Base-by-base conservation (phyloP, 805 yeast species). In the Kluyveromyces lactis region DNA sequence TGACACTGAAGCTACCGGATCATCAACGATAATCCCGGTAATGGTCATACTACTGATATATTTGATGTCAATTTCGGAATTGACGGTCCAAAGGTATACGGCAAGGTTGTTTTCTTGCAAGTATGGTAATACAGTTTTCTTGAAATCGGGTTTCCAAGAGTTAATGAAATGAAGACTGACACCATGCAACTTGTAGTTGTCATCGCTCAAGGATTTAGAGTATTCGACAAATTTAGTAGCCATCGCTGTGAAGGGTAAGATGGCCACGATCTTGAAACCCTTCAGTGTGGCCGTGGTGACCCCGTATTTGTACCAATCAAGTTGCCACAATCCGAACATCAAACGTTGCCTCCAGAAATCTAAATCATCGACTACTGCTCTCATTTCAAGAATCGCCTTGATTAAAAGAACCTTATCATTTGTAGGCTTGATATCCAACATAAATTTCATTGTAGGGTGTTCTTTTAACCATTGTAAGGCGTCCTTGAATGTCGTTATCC, bases 81-180 rank as follows among this genome's bases (percentile, higher is more conserved):
- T 76, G 13, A 73, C 62, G 1, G 81, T 76, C 82, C 82, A 76
- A 3, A 71, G 49, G 42, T 66, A 73, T 3, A 70, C 55, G 9
- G 62, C 60, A 21, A 68, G 60, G 27, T 60, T 56, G 16, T 60
- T 47, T 11, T 49, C 45, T 18, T 51, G 44, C 13, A 69, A 52
- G 7, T 54, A 45, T 1, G 58, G 61, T n/a, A 66, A 49, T 37
- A 56, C 32, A 2, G 46, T 17, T 0, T 42, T 43, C 42, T 44
- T 52, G 46, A 54, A 73, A 53, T 43, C 66, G 46, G 39, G 48
- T 3, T 62, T 67, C 75, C 72, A 67, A 53, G 73, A 69, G 51
- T 69, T 66, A 52, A 68, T 51, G 66, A 60, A 37, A 26, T 64
- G 54, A 10, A 66, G 38, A 11, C 86, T 79, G 31, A 80, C 72